A percentile compares a stretch with the other conserved stretches of the same genome.
Conservation (phyloP, 306 rosid genomes). For the Lathyrus sativus region DNA sequence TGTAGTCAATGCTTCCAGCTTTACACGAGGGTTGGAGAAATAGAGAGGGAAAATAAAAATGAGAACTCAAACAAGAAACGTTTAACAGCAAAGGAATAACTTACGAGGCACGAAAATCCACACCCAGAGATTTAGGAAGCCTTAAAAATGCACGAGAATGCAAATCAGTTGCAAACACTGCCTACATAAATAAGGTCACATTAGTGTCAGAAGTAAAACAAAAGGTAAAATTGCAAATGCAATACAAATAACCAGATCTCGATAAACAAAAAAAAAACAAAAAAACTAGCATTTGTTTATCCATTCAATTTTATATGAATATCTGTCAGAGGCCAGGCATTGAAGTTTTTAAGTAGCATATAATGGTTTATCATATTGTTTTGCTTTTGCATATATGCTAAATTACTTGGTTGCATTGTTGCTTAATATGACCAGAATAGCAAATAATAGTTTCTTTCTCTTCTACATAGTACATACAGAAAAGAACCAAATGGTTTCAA, state of each 20-base stretch:
- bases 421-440: neutral
- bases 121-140: slow-evolving; percentile 95
- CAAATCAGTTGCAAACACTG: slow-evolving; percentile 92
- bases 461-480: slow-evolving; percentile 22
- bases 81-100: slow-evolving; percentile 47
- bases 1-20: slow-evolving; percentile 21
- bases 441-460: slow-evolving; percentile 1
- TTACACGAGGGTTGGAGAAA: slow-evolving; percentile 14
- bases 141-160: slow-evolving; percentile 85
- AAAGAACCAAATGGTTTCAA: slow-evolving; percentile 9
- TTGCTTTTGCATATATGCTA: slow-evolving; percentile 14
- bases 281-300: neutral
- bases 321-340: neutral
- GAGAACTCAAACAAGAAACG: slow-evolving; percentile 15
- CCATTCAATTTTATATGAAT: slow-evolving; percentile 2
- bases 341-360: neutral
- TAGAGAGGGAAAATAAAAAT: slow-evolving; percentile 5
- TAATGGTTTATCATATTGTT: neutral
- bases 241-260: slow-evolving; percentile 10
- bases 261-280: neutral
- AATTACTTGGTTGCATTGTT: slow-evolving; percentile 15
- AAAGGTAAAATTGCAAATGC: slow-evolving; percentile 21
- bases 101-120: slow-evolving; percentile 98
- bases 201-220: slow-evolving; percentile 26
- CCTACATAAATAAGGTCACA: slow-evolving; percentile 58